Conservation (phyloP, 2,329 filamentous ascomycete genomes). For the Didymosphaeria variabile region DNA sequence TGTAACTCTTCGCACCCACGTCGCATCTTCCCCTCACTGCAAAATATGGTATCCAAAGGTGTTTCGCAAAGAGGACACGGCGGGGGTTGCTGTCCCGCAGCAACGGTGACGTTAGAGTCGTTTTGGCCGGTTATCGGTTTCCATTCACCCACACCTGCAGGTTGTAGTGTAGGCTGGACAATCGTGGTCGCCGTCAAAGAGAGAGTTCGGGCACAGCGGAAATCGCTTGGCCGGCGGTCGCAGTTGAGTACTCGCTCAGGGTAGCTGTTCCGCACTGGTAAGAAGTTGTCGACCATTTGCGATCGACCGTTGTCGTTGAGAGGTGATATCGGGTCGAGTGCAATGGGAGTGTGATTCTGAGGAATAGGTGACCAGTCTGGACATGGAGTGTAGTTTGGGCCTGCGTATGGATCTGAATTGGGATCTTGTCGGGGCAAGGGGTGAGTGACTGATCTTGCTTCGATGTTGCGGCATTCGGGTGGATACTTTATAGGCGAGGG, state of each 20-base stretch:
- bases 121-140: background rate
- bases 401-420: background rate
- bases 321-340: slow-evolving; percentile 17
- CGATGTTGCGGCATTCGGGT: background rate
- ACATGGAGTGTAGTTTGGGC: slow-evolving; percentile 16
- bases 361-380: slow-evolving; percentile 20
- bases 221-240: slow-evolving; percentile 22
- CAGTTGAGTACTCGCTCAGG: slow-evolving; percentile 22
- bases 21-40: slow-evolving; percentile 22
- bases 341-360: slow-evolving; percentile 20
- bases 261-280: slow-evolving; percentile 13
- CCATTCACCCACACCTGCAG: slow-evolving; percentile 2
- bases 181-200: background rate
- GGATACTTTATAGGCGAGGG: background rate
- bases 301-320: slow-evolving; percentile 24
- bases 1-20: slow-evolving; percentile 15
- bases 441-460: background rate
- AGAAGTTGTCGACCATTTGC: slow-evolving; percentile 24
- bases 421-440: slow-evolving; percentile 12
- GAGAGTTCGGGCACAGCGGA: slow-evolving; percentile 13
- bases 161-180: background rate
- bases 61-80: slow-evolving; percentile 21
- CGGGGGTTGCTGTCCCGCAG: slow-evolving; percentile 5
- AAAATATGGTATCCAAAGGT: slow-evolving; percentile 20
- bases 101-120: background rate